Evolutionary conservation across 2,329 filamentous ascomycete species (phyloP).

Genomic region (Colletotrichum sidae): DNA sequence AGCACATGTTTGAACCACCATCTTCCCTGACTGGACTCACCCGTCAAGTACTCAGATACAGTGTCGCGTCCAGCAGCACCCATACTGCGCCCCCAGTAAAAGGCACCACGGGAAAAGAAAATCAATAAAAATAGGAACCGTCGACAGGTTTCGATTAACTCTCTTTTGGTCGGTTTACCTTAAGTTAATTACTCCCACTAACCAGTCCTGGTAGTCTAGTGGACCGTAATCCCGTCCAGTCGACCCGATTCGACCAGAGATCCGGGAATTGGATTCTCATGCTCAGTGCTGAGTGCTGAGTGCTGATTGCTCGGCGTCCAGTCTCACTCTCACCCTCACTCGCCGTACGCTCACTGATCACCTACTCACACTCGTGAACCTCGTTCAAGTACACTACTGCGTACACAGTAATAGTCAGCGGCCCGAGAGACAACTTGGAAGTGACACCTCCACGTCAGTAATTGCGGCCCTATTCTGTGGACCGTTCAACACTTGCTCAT

Average conservation of each 20-base stretch:
- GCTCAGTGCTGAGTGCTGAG: neutral
- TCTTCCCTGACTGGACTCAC: neutral
- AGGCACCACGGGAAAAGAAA: constrained; percentile 1
- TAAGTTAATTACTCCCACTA: constrained; percentile 21
- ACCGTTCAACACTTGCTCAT: constrained; percentile 23
- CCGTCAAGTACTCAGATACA: neutral
- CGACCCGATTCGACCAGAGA: constrained; percentile 15
- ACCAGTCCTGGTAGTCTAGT: constrained; percentile 1
- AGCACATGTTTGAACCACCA: no score
- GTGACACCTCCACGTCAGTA: constrained; percentile 1
- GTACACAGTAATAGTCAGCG: neutral
- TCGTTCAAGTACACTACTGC: no score
- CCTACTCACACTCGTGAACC: neutral
- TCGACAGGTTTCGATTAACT: constrained; percentile 30
- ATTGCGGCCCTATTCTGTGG: constrained; percentile 25
- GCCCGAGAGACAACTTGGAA: no score
- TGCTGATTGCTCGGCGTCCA: neutral
- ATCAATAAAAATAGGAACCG: constrained; percentile 25
- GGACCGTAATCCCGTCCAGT: constrained; percentile 5
- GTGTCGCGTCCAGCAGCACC: neutral
- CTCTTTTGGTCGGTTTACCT: constrained; percentile 24
- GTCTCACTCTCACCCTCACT: neutral
- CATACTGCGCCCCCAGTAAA: neutral
- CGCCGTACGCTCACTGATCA: neutral
- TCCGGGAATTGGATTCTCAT: constrained; percentile 13